Base-by-base conservation (phyloP, 805 yeast genomes). In the Pichia occidentalis region DNA sequence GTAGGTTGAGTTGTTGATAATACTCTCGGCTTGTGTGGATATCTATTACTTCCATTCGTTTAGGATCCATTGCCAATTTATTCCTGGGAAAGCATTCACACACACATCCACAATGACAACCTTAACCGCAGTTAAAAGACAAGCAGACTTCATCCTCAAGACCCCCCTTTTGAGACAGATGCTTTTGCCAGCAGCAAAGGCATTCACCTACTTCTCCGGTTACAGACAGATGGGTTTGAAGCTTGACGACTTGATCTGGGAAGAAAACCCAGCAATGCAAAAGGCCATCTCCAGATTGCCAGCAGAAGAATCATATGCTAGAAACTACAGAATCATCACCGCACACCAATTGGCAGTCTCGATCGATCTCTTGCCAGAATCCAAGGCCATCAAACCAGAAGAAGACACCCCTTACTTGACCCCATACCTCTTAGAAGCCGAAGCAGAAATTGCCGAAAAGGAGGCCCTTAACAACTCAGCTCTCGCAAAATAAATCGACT, bases 201-300 rank as follows among this genome's bases (percentile, higher is more conserved):
- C 75, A 51, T 88, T 81, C 66, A 68, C 74, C 51, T 68, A 78
- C 50, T 71, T 73, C 49, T 72, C 95, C 40, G 97, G 97, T 43
- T 92, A 92, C 84, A 84, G 97, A 73, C 77, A 87, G 64, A 65
- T 92, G 69, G 98, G 98, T 39, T 75, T 92, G 55, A 85, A 82
- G 66, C 78, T 82, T 57, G 92, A 90, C 60, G 98, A 92, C 64
- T 67, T 90, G 56, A 61, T 90, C 48, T 65, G 73, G 49, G 98
- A 92, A 68, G 98, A 92, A 70, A 81, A 70, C 61, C 88, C 88
- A 54, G 67, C 77, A 39, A 74, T 82, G 67, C 90, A 86, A 70
- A 85, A 77, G 59, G 97, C 97, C 39, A 68, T 92, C 45, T 64
- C 75, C 47, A 85, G 98, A 75, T 70, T 92, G 56, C 95, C 96